phyloP scores from a whole-genome alignment of 345 rosid genomes.

The Clausena lansium region DNA sequence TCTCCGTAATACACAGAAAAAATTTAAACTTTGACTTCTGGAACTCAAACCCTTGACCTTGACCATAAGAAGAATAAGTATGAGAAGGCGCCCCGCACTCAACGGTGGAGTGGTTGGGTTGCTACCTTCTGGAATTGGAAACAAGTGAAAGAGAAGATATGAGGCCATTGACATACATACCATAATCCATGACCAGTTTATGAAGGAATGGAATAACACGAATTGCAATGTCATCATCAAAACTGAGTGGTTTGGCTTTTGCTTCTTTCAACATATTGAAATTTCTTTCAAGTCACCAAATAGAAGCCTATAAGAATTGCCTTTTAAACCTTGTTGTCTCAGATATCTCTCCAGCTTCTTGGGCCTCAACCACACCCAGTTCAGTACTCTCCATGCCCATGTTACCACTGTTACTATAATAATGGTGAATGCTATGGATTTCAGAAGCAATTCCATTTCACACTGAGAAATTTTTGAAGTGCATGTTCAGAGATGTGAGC shows the following conservation, averaged over 20 bases:
- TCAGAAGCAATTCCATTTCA: background rate
- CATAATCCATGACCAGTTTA: constrained; percentile 19
- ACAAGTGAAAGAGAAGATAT: background rate
- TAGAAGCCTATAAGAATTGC: constrained; percentile 36
- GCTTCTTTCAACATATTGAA: constrained; percentile 28
- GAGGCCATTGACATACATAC: background rate
- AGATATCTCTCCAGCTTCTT: constrained; percentile 43
- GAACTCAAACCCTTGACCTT: too few species aligned
- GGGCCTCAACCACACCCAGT: constrained; percentile 50
- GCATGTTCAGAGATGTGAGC: too few species aligned
- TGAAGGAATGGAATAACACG: constrained; percentile 25
- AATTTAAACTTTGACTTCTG: too few species aligned
- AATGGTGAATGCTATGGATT: background rate
- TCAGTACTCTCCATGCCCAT: constrained; percentile 26
- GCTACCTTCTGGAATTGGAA: too few species aligned
- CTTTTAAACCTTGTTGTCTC: constrained; percentile 42
- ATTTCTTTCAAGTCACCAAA: constrained; percentile 42
- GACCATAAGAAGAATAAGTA: too few species aligned
- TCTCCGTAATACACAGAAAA: too few species aligned
- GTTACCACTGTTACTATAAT: background rate
- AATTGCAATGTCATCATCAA: constrained; percentile 34
- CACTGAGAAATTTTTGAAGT: background rate
- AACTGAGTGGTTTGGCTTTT: constrained; percentile 23
- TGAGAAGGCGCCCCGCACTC: too few species aligned
- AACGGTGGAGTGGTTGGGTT: too few species aligned